Conservation (phyloP, 345 rosid species). For the Populus davidiana region DNA sequence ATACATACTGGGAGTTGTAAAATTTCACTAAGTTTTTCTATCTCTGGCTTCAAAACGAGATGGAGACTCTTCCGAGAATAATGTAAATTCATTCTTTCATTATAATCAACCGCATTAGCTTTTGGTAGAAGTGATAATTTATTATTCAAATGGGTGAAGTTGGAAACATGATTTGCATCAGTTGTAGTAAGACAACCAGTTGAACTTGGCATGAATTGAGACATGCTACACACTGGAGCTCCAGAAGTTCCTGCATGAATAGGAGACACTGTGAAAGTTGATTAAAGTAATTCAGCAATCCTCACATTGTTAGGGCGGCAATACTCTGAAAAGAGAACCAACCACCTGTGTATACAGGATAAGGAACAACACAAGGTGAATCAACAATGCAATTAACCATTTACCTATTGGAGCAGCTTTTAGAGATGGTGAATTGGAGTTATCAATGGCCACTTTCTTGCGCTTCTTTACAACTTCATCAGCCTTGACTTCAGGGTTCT, state of each 20-base stretch:
- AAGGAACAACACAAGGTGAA: neutral
- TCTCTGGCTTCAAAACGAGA: slow-evolving; percentile 53
- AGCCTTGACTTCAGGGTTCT: slow-evolving; percentile 28
- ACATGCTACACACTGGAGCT: slow-evolving; percentile 24
- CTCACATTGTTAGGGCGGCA: neutral
- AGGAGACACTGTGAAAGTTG: slow-evolving; percentile 11
- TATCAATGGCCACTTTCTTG: slow-evolving; percentile 41
- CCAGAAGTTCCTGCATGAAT: slow-evolving; percentile 47
- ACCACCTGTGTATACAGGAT: neutral
- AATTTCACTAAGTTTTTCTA: slow-evolving; percentile 60
- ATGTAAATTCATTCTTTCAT: slow-evolving; percentile 28
- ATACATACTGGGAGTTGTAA: slow-evolving; percentile 58
- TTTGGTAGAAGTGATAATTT: slow-evolving; percentile 32
- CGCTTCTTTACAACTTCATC: slow-evolving; percentile 50
- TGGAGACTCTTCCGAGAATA: slow-evolving; percentile 62
- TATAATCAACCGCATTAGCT: slow-evolving; percentile 31
- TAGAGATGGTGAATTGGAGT: slow-evolving; percentile 22
- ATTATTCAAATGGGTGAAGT: slow-evolving; percentile 19
- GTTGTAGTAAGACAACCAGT: slow-evolving; percentile 15
- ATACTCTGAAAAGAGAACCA: neutral
- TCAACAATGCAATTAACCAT: slow-evolving; percentile 11
- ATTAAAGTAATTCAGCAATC: neutral
- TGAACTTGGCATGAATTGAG: slow-evolving; percentile 23
- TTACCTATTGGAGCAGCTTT: slow-evolving; percentile 39
- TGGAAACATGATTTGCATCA: slow-evolving; percentile 16